Evolutionary conservation across 2,329 filamentous ascomycete genomes (phyloP), one percentile per base, ranked within the genome.

Genomic region (Ascochyta pisi): DNA sequence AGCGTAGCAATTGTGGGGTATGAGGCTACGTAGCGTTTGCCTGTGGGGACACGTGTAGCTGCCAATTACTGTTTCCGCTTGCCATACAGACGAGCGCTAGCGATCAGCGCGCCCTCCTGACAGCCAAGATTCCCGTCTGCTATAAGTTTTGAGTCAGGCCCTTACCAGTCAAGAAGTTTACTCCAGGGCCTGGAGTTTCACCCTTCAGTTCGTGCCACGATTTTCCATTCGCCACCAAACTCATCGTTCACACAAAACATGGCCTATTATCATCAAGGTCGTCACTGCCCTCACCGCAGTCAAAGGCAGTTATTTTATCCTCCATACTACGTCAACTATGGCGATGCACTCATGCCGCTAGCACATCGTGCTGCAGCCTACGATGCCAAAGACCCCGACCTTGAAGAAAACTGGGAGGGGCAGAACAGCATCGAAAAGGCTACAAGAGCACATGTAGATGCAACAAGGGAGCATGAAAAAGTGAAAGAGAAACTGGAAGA

Each of bases 361-460:
- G 23, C 5, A 3, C 12, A 4, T 39, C 13, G 12, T 38, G 9
- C 35, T 23, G 16, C 35, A 34, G 35, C 47, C 10, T 42, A n/a
- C 15, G 24, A 15, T 8, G 2, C 19, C 7, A 26, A 23, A 23
- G 27, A 24, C 7, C 8, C 6, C 19, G 8, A 39, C 8, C 9
- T 16, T 9, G 40, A 12, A 9, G 26, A 27, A 10, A 27, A 49
- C 4, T 44, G 22, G 4, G 45, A 35, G 1, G 27, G 41, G 10
- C 24, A 44, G 7, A 45, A 13, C 27, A 16, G 26, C 3, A n/a
- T 44, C 3, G 34, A 38, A 22, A 49, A 37, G 6, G 40, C 51
- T 2, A 48, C 40, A 34, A 38, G 41, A 33, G 40, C 33, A 8
- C 46, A 54, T 22, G 29, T 50, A 5, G 35, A 50, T 29, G 51